Evolutionary conservation across 2,329 filamentous ascomycete species (phyloP), one percentile per base, ranked within the genome.

Genomic region (Epichloe typhina): DNA sequence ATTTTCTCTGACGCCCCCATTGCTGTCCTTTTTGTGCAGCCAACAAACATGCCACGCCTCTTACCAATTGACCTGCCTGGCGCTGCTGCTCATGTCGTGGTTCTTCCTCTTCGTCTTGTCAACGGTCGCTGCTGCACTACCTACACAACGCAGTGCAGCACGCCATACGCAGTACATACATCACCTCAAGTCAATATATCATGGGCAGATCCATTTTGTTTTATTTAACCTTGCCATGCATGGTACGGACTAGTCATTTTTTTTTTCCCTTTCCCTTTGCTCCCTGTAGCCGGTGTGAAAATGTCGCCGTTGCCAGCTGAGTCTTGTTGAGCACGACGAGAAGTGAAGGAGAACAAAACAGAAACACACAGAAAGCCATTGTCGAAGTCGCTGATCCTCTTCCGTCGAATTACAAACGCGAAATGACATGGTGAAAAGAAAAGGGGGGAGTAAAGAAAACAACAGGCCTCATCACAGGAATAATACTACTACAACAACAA

Each of bases 221-320:
- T 31, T 23, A 21, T 42, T 42, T 6, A 42, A 40, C 15, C 3
- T 42, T 4, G 39, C 26, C 26, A 31, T 31, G 26, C n/a, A 42
- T 26, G 19, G 11, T 21, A 42, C 21, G 19, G 19, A 42, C 5
- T 42, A 19, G 7, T 21, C 11, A 5, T 19, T 19, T 19, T 19
- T 19, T 17, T 19, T 19, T 21, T 1, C 12, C 11, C 5, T 19
- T 23, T 17, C 11, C 12, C 11, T 21, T 42, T 26, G 19, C 40
- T 23, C 42, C 8, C 21, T 45, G 26, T 43, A 5, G 41, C 4
- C n/a, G 4, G 6, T 40, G 38, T 40, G 31, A 31, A 31, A 31
- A n/a, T 38, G 48, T 50, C 40, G 48, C 48, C 48, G 41, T 45
- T 50, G 48, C 48, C 48, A 36, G 48, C 48, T 31, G 3, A 31